These are phyloP conservation scores for Aspergillus uvarum DNA, from an alignment of 2,329 filamentous ascomycete genomes.

Conservation along the genomic window DNA sequence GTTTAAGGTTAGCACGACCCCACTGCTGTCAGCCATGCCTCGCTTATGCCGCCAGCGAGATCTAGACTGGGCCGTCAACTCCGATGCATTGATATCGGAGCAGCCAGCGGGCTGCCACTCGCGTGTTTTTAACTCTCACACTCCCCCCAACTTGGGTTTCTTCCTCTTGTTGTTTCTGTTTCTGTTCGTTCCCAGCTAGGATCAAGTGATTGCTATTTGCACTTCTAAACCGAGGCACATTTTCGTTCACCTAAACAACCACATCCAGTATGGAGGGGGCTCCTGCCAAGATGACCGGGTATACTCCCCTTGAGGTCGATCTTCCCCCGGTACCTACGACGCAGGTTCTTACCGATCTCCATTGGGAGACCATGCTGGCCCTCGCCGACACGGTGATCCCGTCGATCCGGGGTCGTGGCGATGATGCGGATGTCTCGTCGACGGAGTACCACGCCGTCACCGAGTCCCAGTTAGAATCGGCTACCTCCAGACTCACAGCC, in stretches of 20 bases:
- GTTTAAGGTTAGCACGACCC: no score
- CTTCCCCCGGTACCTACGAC: conserved; percentile 49
- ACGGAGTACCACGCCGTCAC: conserved; percentile 37
- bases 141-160: no score
- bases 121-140: no score
- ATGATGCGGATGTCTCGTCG: conserved; percentile 28
- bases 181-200: no score
- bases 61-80: not conserved
- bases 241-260: no score
- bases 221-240: no score
- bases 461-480: conserved; percentile 43
- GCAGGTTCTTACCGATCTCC: conserved; percentile 52
- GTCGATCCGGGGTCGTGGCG: conserved; percentile 44
- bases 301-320: conserved; percentile 39
- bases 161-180: no score
- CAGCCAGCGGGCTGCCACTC: no score
- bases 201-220: no score
- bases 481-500: conserved; percentile 30
- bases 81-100: no score
- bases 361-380: conserved; percentile 60
- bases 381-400: conserved; percentile 60
- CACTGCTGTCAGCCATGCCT: no score
- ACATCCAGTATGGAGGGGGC: not conserved
- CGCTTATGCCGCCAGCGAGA: not conserved
- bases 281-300: not conserved